phyloP scores from a whole-genome alignment of 1,284 basidiomycete genomes.

The Cryptococcus sp. region DNA sequence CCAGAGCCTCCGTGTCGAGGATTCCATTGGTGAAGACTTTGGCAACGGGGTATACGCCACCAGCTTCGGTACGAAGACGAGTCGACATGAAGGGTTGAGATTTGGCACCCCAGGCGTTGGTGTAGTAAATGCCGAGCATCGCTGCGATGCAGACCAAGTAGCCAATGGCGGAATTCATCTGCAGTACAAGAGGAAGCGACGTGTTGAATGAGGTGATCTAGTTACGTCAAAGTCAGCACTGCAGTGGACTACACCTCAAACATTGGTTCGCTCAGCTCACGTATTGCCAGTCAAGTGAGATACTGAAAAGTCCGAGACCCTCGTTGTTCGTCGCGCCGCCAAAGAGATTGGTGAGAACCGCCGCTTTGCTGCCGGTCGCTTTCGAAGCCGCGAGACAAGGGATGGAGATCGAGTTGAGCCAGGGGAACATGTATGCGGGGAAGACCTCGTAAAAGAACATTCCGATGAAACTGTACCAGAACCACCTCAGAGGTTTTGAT shows the following conservation, averaged over 20 bases:
- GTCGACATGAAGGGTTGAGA: conserved; percentile 21
- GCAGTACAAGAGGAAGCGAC: conserved; percentile 36
- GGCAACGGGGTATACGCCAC: conserved; percentile 55
- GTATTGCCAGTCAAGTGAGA: conserved; percentile 46
- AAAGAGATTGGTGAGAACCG: conserved; percentile 39
- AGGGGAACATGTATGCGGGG: conserved; percentile 56
- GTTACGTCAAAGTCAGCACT: neutral
- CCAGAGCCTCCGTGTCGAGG: conserved; percentile 29
- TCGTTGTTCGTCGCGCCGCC: conserved; percentile 37
- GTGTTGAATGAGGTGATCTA: conserved; percentile 28
- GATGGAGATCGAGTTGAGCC: conserved; percentile 40
- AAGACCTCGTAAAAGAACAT: conserved; percentile 44
- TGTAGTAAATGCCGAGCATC: conserved; percentile 39
- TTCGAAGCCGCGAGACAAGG: conserved; percentile 60
- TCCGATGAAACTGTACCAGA: conserved; percentile 58
- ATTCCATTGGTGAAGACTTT: conserved; percentile 29
- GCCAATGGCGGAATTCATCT: conserved; percentile 36
- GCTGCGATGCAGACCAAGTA: conserved; percentile 30
- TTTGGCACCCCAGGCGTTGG: conserved; percentile 23
- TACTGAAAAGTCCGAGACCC: conserved; percentile 38
- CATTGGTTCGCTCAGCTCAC: conserved; percentile 2
- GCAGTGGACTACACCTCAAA: neutral
- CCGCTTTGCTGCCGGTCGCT: conserved; percentile 44
- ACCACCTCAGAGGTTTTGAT: conserved; percentile 61
- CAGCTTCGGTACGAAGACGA: conserved; percentile 18